Conservation (phyloP, 2,329 filamentous ascomycete species). For the Colletotrichum musicola region DNA sequence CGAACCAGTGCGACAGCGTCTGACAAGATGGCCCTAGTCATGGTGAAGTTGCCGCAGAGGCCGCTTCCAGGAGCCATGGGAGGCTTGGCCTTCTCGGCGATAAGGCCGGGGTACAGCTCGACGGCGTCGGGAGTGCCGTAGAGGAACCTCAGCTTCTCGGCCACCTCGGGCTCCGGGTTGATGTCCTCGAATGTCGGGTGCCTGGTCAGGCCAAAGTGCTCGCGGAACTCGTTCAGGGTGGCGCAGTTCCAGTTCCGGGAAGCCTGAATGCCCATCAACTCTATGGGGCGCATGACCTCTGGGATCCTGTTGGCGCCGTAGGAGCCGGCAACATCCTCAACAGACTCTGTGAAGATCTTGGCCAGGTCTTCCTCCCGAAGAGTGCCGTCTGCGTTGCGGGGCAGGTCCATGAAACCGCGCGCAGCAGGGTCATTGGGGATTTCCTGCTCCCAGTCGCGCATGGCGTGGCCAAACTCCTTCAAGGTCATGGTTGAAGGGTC, state of each 20-base stretch:
- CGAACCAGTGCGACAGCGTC: slow-evolving; percentile 73
- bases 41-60: slow-evolving; percentile 60
- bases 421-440: slow-evolving; percentile 64
- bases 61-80: slow-evolving; percentile 61
- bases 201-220: slow-evolving; percentile 69
- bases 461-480: slow-evolving; percentile 11
- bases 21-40: slow-evolving; percentile 68
- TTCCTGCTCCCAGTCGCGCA: slow-evolving; percentile 50
- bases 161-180: slow-evolving; percentile 66
- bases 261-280: slow-evolving; percentile 71
- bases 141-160: slow-evolving; percentile 63
- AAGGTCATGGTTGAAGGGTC: slow-evolving; percentile 8
- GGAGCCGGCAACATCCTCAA: slow-evolving; percentile 63
- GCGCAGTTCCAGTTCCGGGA: slow-evolving; percentile 69
- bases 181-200: slow-evolving; percentile 71
- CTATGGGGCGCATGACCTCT: slow-evolving; percentile 66
- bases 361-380: slow-evolving; percentile 68
- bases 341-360: slow-evolving; percentile 61
- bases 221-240: slow-evolving; percentile 72
- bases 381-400: slow-evolving; percentile 62
- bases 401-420: slow-evolving; percentile 63
- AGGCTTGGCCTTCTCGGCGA: slow-evolving; percentile 58
- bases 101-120: slow-evolving; percentile 69
- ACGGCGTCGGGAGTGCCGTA: slow-evolving; percentile 72
- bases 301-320: slow-evolving; percentile 69